Base-by-base conservation (phyloP, 2,329 filamentous ascomycete genomes). In the Epichloe glyceriae region DNA sequence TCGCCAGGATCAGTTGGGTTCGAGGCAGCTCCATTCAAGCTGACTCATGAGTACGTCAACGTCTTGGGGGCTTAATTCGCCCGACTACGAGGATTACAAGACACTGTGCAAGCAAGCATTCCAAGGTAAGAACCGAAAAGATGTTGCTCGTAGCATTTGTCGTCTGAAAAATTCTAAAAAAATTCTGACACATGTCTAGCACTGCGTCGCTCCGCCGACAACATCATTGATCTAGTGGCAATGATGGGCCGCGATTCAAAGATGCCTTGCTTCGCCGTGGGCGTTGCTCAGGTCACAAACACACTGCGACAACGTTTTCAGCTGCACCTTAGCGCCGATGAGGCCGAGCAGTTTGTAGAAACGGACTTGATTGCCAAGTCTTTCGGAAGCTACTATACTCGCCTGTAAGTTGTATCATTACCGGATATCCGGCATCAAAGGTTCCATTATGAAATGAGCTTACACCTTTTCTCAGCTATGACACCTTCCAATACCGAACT, bases 401-500 rank as follows among this genome's bases (percentile, higher is more conserved):
- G 86, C 71, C 76, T 90, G 82, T 89, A 71, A 74, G 85, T 67
- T 15, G 7, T 17, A 22, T 5, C 5, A 12, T 12, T n/a, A 3
- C 10, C 14, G 17, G 7, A 37, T 17, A 37, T 17, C 15, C 26
- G 10, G 26, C 26, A 30, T 30, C 4, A 5, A 26, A 11, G 10
- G n/a, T 15, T n/a, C 33, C 37, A 45, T 10, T 10, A 8, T 8
- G 11, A 34, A 19, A 30, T 35, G 2, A 43, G 41, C 30, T 39
- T 12, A 19, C 44, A 15, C 6, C 10, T 35, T 14, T 3, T n/a
- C 22, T 41, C 30, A 88, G 85, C 68, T 88, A 89, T 62, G 85
- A 89, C 68, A 88, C 85, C 55, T 91, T 89, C 71, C 86, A 91
- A 71, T 91, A 91, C 70, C 80, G 87, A 62, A 90, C 87, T 37